phyloP scores from a whole-genome alignment of 23 red algal genomes.

The Gracilariopsis chorda region DNA sequence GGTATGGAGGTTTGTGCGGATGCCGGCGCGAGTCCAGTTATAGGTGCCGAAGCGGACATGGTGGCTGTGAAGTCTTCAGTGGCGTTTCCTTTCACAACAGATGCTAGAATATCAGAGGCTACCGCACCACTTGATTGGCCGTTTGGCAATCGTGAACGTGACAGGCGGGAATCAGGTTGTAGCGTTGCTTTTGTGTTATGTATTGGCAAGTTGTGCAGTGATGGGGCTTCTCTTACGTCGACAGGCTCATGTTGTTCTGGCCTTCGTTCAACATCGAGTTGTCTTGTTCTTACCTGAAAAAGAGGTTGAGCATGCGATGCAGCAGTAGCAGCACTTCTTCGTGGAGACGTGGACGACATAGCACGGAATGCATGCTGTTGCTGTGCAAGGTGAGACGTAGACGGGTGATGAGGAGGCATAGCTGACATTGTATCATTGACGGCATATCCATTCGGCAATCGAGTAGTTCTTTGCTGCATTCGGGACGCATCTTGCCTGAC shows the following conservation, averaged over 20 bases:
- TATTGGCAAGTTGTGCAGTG: not conserved
- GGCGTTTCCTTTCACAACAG: too few species aligned
- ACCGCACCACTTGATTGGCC: not conserved
- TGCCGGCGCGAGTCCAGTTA: too few species aligned
- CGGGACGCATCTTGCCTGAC: not conserved
- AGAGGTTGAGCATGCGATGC: not conserved
- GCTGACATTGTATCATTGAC: not conserved
- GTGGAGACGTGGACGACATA: not conserved
- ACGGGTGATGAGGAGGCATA: not conserved
- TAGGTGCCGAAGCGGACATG: not conserved
- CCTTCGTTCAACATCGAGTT: not conserved
- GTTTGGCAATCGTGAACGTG: not conserved
- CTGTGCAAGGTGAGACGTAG: not conserved
- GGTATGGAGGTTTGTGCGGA: too few species aligned
- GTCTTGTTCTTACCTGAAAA: not conserved
- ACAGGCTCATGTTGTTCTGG: not conserved
- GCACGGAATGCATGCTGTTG: conserved; percentile 3
- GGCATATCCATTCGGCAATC: not conserved
- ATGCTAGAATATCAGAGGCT: not conserved
- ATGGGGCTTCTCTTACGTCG: not conserved
- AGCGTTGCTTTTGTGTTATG: not conserved
- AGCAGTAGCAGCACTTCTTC: not conserved
- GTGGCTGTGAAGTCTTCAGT: not conserved
- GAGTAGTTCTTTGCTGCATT: not conserved
- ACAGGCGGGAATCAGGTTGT: not conserved